phyloP scores from a whole-genome alignment of 2,329 filamentous ascomycete species.

The Scleromitrula shiraiana region DNA sequence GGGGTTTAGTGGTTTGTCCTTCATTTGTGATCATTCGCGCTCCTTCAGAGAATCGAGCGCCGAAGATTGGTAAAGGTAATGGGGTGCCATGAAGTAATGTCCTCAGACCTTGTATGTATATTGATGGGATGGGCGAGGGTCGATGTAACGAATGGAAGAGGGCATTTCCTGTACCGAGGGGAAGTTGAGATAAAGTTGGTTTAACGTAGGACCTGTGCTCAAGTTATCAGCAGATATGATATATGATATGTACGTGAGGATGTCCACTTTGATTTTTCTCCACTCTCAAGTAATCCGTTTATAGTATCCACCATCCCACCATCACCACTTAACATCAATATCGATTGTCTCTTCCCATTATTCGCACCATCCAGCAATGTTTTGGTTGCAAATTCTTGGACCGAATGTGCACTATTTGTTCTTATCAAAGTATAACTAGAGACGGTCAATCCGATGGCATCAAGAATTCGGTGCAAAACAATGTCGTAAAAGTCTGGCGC shows the following conservation, averaged over 20 bases:
- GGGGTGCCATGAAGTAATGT: constrained; percentile 52
- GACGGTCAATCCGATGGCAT: constrained; percentile 34
- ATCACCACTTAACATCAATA: constrained; percentile 80
- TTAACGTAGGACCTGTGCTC: constrained; percentile 18
- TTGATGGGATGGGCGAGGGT: constrained; percentile 38
- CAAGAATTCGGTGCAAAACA: constrained; percentile 49
- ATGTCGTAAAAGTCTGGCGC: constrained; percentile 48
- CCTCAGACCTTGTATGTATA: constrained; percentile 37
- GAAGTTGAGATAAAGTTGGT: constrained; percentile 46
- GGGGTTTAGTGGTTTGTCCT: constrained; percentile 20
- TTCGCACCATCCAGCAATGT: constrained; percentile 42
- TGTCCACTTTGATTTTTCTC: constrained; percentile 18
- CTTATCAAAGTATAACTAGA: constrained; percentile 44
- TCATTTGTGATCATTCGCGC: constrained; percentile 35
- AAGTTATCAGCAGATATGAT: constrained; percentile 13
- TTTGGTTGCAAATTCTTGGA: constrained; percentile 52
- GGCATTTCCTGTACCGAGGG: constrained; percentile 58
- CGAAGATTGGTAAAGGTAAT: constrained; percentile 52
- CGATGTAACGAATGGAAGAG: constrained; percentile 53
- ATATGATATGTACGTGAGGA: constrained; percentile 3
- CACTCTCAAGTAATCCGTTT: constrained; percentile 48
- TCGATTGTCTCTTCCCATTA: constrained; percentile 42
- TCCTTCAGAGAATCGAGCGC: constrained; percentile 51
- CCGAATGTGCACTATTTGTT: constrained; percentile 55
- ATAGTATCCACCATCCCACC: constrained; percentile 78